Evolutionary conservation across 2,329 filamentous ascomycete genomes (phyloP).

Genomic region (Diaporthe eres): DNA sequence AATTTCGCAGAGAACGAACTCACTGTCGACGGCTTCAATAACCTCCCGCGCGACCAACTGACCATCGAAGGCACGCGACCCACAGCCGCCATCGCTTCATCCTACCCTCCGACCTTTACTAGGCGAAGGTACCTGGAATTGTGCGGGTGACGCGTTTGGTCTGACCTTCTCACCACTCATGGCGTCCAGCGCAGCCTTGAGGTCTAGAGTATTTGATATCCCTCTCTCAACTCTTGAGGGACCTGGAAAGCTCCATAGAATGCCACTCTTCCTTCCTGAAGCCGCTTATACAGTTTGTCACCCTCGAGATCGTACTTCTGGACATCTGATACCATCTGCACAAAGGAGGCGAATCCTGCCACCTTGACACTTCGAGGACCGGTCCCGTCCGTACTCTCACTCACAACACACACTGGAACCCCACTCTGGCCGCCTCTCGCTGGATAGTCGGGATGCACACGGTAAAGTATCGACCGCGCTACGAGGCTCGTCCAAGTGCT

Average conservation of each 20-base stretch:
- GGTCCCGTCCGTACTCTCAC: background rate
- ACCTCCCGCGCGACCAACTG: background rate
- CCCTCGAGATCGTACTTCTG: conserved; percentile 25
- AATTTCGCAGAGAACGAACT: background rate
- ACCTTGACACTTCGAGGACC: background rate
- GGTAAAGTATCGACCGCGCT: conserved; percentile 4
- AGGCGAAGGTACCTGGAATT: background rate
- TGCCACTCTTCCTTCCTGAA: conserved; percentile 10
- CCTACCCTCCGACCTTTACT: background rate
- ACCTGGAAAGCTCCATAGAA: conserved; percentile 18
- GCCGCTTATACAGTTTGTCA: conserved; percentile 10
- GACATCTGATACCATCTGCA: conserved; percentile 16
- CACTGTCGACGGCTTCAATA: background rate
- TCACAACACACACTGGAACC: conserved; percentile 5
- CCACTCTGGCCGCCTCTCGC: conserved; percentile 8
- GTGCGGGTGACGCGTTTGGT: background rate
- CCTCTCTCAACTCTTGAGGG: background rate
- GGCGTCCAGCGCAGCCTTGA: too few relatives aligned
- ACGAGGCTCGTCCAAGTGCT: conserved; percentile 25
- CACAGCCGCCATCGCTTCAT: background rate
- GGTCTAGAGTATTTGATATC: conserved; percentile 5
- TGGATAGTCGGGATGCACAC: conserved; percentile 1
- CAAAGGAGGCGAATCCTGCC: conserved; percentile 20
- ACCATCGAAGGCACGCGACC: background rate
- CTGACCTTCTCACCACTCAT: background rate